Percentiles rank a stretch among this genome's conserved stretches.
phyloP scores from a whole-genome alignment of 352 stramenopile genomes.

The Phytophthora litchii region DNA sequence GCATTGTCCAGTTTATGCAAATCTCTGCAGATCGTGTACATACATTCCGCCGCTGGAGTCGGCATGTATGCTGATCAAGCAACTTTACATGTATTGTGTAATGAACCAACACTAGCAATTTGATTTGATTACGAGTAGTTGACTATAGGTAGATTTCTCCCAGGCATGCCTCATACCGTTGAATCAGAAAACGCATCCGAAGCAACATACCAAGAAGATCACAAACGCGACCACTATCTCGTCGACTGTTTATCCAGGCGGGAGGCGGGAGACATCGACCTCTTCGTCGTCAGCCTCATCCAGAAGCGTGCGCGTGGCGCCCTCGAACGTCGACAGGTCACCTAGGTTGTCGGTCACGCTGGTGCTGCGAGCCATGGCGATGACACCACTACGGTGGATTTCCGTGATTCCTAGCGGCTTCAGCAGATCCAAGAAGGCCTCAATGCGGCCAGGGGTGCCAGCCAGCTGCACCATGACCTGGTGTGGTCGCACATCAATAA shows the following conservation, averaged over 20 bases:
- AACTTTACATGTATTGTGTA: too few relatives aligned
- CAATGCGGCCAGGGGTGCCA: constrained; percentile 75
- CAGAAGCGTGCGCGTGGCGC: constrained; percentile 74
- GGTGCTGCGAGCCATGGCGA: constrained; percentile 81
- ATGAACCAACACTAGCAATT: constrained; percentile 12
- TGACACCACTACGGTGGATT: constrained; percentile 86
- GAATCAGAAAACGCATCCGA: constrained; percentile 3
- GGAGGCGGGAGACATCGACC: constrained; percentile 70
- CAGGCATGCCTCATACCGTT: not conserved
- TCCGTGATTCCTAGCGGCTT: constrained; percentile 85
- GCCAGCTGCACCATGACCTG: constrained; percentile 87
- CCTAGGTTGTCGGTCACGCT: constrained; percentile 69
- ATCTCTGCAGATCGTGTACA: not conserved
- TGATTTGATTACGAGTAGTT: constrained; percentile 23
- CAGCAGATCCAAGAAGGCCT: constrained; percentile 82
- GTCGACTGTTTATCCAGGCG: constrained; percentile 58
- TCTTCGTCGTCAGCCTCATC: constrained; percentile 65
- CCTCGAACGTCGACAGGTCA: constrained; percentile 69
- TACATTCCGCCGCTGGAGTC: not conserved
- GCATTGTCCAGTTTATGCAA: not conserved
- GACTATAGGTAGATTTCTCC: constrained; percentile 1
- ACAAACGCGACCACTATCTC: constrained; percentile 12
- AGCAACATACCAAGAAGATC: constrained; percentile 10
- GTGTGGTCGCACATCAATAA: constrained; percentile 83
- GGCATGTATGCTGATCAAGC: too few relatives aligned